Base-by-base conservation (phyloP, 148 eudicot genomes). In the Chenopodium album region DNA sequence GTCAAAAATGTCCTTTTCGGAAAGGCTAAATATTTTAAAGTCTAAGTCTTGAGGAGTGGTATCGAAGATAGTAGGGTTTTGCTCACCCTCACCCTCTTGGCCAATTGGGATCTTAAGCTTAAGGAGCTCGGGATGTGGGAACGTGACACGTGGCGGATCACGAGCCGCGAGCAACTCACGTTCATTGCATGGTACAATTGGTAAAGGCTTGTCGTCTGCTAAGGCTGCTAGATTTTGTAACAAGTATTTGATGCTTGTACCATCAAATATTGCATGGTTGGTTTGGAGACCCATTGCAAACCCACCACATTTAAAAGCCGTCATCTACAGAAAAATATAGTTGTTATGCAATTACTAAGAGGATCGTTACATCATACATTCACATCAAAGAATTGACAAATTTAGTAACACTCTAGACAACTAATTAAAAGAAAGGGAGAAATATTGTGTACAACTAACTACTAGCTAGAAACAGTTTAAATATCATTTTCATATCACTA, bases 271-370 rank as follows among this genome's bases (percentile, higher is more conserved):
- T 19, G 87, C 78, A 77, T 93, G 98, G 83, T 90, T 95, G 29
- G 93, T 93, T 47, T 91, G 91, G 52, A 91, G 4, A 10, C 98
- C 98, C 87, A 95, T 81, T 64, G 91, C 92, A 82, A 95, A 92
- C 11, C 99, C 97, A n/a, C 97, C 99, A 82, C 99, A 95, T 62
- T 90, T 92, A 67, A 93, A 95, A 56, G 89, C 79, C 71, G 99
- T 95, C 79, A 92, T 84, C 99, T 95, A 83, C 79, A 82, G 37
- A 7, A 44, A 48, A 72, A 34, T 1, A 9, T 72, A 22, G 29
- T 31, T 20, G n/a, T 50, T 11, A 11, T n/a, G 22, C 0, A 4
- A 60, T 56, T 44, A 79, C 4, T 54, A 11, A 47, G 22, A 67
- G 1, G 22, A 46, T 50, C 37, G 14, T 4, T 41, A 41, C 44